Base-by-base conservation (phyloP, 192 early-diverging fungal genomes). In the Backusella australiensis region DNA sequence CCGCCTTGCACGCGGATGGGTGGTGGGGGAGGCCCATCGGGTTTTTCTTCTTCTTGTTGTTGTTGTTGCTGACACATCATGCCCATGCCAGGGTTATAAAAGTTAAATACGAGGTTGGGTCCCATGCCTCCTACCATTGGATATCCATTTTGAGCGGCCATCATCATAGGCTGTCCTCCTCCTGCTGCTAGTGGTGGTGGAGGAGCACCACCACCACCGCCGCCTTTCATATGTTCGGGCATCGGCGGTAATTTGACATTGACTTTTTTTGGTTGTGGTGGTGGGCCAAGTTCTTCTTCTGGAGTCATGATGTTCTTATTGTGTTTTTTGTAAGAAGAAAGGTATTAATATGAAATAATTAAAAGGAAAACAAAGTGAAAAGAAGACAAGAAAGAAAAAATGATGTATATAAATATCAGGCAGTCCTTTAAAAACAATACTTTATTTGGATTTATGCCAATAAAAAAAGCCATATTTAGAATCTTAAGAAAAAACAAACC, bases 51-150 rank as follows among this genome's bases (percentile, higher is more conserved):
- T 41, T n/a, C 21, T 19, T 36, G 23, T 14, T 49, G 69, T 19
- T 36, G 23, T 23, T 49, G 69, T 44, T 67, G 67, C 4, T 17
- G 67, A 19, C 29, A 68, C 26, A 71, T 34, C 26, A 23, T 46
- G 12, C 15, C 42, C 2, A 42, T 42, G 4, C 23, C 39, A 32
- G 35, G 70, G 0, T 23, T 29, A 17, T 41, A 29, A 34, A 71
- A 49, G 42, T 71, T 44, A 15, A 71, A 71, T 49, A 71, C 70
- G 19, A 71, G 29, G 7, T 71, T 71, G 15, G 70, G 70, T 41
- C 68, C 68, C 68, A 69, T 69, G 8, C 70, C 70, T 2, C 41
- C 70, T 46, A 63, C 56, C 56, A 29, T 63, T 63, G 56, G 56
- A 29, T 29, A 29, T 12, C 56, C 56, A 29, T 29, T 63, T 63